Evolutionary conservation across 192 early-diverging fungal genomes (phyloP).

Genomic region (Rhizophagus sp.): DNA sequence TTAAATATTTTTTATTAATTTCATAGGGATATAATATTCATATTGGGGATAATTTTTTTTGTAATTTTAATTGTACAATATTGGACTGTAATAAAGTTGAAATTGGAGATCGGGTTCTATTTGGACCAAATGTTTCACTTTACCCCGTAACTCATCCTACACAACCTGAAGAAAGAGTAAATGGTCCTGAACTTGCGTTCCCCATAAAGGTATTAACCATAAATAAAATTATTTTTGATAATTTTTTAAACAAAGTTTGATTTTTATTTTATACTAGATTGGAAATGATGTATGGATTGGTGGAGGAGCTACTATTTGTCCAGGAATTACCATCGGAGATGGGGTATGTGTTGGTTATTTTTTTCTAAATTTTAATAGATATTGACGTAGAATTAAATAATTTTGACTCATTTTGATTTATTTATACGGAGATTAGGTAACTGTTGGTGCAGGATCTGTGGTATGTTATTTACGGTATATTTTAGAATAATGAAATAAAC

Average conservation of each 20-base stretch:
- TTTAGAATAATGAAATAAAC: background rate
- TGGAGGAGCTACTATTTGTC: constrained; percentile 73
- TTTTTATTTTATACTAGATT: constrained; percentile 46
- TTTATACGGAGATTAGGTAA: constrained; percentile 33
- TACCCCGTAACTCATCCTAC: constrained; percentile 75
- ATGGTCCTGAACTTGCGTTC: constrained; percentile 44
- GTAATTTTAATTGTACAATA: constrained; percentile 75
- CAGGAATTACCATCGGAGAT: constrained; percentile 89
- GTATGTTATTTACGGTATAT: constrained; percentile 38
- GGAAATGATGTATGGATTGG: constrained; percentile 91
- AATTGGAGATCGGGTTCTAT: constrained; percentile 72
- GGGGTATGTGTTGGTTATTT: constrained; percentile 37
- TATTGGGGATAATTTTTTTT: constrained; percentile 58
- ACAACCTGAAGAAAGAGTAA: constrained; percentile 53
- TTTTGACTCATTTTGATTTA: background rate
- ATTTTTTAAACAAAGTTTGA: background rate
- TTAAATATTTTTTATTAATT: background rate
- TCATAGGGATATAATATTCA: no score
- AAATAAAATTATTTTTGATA: background rate
- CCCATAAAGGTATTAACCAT: constrained; percentile 36
- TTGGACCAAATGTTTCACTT: constrained; percentile 79
- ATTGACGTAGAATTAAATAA: background rate
- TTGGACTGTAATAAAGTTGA: constrained; percentile 73
- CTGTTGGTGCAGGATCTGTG: constrained; percentile 78
- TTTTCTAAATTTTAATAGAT: background rate